Evolutionary conservation across 2,329 filamentous ascomycete genomes (phyloP), one percentile per base, ranked within the genome.

Genomic region (Huntiella bhutanensis): DNA sequence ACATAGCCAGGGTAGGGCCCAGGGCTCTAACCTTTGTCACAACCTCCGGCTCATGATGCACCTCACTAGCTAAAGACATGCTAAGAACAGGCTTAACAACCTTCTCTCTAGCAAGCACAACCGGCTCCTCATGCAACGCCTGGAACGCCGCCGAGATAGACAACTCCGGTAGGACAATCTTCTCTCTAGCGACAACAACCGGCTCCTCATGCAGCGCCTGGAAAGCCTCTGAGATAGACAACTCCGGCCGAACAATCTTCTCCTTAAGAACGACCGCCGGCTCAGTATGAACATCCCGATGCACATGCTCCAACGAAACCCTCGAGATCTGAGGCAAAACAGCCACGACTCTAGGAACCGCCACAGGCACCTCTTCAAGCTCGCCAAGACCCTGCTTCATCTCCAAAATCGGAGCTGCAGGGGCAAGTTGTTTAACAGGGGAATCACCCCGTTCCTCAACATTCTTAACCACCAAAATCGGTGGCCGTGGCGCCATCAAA

Each of bases 1-100:
- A 1, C 59, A 55, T 17, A 60, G 52, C 10, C 43, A 53, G 45
- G 45, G 55, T 39, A 28, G 22, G 22, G 3, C 22, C 4, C 22
- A 10, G 22, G 7, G 8, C 22, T 28, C 22, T 28, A 28, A 28
- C 22, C 22, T 22, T 56, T 32, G 41, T 51, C 50, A 48, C 35
- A 5, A 50, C 48, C 10, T 55, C 49, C 4, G 52, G 52, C 22
- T 51, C 50, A 37, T 48, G 22, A 4, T 41, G 40, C 4, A 37
- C 22, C 12, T 44, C 34, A 10, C 19, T 17, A 10, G 47, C 11
- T 3, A 28, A 8, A 6, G 48, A 43, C 12, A 47, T 17, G n/a
- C 28, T 33, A 22, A 45, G 34, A 22, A 15, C 43, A 16, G 43
- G 43, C 10, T 13, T 35, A 10, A 28, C 22, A 28, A 10, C 3